These are phyloP conservation scores for Pleomassaria siparia DNA, from an alignment of 2,329 filamentous ascomycete genomes.

Conservation along the genomic window DNA sequence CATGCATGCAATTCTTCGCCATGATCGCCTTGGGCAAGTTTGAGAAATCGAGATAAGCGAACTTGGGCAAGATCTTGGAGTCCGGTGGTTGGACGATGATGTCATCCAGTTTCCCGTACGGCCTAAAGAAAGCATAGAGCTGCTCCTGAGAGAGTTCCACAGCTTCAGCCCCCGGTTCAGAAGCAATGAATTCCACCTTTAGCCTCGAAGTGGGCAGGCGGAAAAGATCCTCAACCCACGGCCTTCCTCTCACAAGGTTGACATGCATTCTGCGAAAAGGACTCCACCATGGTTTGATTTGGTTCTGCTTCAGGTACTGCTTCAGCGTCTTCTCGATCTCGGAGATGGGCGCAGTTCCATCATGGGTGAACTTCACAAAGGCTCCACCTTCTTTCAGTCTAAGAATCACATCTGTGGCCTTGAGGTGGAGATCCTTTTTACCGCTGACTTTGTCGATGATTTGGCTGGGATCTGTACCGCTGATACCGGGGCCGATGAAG, in stretches of 20 bases:
- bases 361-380: conserved; percentile 80
- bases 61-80: conserved; percentile 81
- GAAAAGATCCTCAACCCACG: conserved; percentile 93
- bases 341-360: conserved; percentile 48
- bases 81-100: conserved; percentile 81
- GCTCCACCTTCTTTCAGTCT: conserved; percentile 89
- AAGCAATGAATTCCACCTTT: conserved; percentile 81
- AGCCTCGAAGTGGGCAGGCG: conserved; percentile 75
- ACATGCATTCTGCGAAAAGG: conserved; percentile 75
- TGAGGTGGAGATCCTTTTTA: conserved; percentile 62
- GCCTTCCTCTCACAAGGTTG: conserved; percentile 76
- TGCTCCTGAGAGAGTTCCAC: conserved; percentile 84
- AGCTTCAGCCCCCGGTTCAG: conserved; percentile 67
- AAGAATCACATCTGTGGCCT: conserved; percentile 79
- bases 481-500: conserved; percentile 54
- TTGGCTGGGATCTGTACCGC: conserved; percentile 57
- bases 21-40: conserved; percentile 76
- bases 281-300: conserved; percentile 87
- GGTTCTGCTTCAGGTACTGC: conserved; percentile 66
- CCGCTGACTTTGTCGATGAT: conserved; percentile 60
- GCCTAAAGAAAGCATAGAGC: conserved; percentile 82
- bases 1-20: conserved; percentile 91
- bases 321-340: conserved; percentile 64
- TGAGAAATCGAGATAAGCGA: conserved; percentile 76
- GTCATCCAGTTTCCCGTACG: conserved; percentile 86